Evolutionary conservation across 2,329 filamentous ascomycete species (phyloP), one percentile per base, ranked within the genome.

Genomic region (Fusarium sp.): DNA sequence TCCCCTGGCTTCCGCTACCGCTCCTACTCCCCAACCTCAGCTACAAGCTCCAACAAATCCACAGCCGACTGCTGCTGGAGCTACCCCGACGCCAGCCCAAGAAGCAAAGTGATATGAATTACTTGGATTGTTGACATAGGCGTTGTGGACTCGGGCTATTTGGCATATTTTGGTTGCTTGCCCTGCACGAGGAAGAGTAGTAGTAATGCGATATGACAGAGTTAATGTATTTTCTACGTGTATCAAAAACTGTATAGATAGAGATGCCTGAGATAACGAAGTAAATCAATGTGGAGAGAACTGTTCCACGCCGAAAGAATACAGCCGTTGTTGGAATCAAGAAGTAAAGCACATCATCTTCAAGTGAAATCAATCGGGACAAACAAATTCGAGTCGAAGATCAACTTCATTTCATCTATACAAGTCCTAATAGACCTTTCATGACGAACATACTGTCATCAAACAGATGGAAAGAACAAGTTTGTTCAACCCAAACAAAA

Each of bases 331-430:
- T 46, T 25, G 3, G 20, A n/a, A n/a, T 46, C 14, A 46, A 25
- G 5, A n/a, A 46, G 14, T 6, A 6, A n/a, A 46, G 14, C 6
- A n/a, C 20, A 25, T 10, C 13, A 25, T 46, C 8, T 27, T 27
- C n/a, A 8, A 11, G 42, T 11, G 9, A 40, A 9, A 16, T 16
- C 18, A 57, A 36, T 25, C 33, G 27, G 7, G 14, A 14, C 23
- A 59, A 34, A 49, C 9, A 9, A 25, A 9, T 18, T 60, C 23
- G 16, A 13, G 36, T 61, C 61, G 16, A 36, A 34, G 49, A 60
- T 40, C 46, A 67, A 51, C 31, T 56, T 70, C 50, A 51, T 74
- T 64, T 70, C 27, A 58, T 61, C 55, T 72, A 67, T 61, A 14
- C 44, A 61, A 51, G 53, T 68, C 50, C 38, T 64, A 20, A 49